Conservation (phyloP, 2,329 filamentous ascomycete genomes). For the Pyricularia sp. region DNA sequence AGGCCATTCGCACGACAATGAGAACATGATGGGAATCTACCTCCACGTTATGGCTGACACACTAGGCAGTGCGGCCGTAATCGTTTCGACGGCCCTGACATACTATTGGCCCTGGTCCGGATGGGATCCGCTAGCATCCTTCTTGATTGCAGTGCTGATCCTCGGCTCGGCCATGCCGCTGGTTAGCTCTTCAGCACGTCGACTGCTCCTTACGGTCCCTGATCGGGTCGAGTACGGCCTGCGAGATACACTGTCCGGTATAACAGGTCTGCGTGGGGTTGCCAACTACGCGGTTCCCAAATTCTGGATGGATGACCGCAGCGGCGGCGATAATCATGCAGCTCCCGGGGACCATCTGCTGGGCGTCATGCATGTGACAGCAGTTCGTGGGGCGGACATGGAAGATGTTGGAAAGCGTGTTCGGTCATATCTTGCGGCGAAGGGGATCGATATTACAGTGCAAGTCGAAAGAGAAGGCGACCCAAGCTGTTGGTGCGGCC, state of each 20-base stretch:
- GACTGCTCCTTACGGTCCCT: slow-evolving; percentile 72
- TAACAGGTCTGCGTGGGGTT: slow-evolving; percentile 72
- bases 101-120: slow-evolving; percentile 82
- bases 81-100: slow-evolving; percentile 78
- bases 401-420: slow-evolving; percentile 79
- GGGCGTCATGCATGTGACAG: slow-evolving; percentile 78
- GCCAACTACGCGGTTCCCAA: slow-evolving; percentile 74
- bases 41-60: slow-evolving; percentile 91
- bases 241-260: slow-evolving; percentile 71
- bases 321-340: slow-evolving; percentile 5
- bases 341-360: slow-evolving; percentile 40
- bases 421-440: slow-evolving; percentile 52
- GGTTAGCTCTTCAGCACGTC: slow-evolving; percentile 70
- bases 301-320: slow-evolving; percentile 79
- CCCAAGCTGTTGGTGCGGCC: slow-evolving; percentile 45
- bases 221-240: slow-evolving; percentile 78
- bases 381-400: slow-evolving; percentile 55
- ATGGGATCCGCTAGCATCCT: slow-evolving; percentile 90
- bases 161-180: slow-evolving; percentile 85
- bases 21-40: slow-evolving; percentile 97
- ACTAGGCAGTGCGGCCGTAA: slow-evolving; percentile 85
- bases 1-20: slow-evolving; percentile 61
- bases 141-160: slow-evolving; percentile 84
- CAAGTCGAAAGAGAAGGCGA: slow-evolving; percentile 84
- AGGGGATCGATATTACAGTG: slow-evolving; percentile 69